Evolutionary conservation across 2,329 filamentous ascomycete genomes (phyloP), one percentile per base, ranked within the genome.

Genomic region (Xylariaceae sp.): DNA sequence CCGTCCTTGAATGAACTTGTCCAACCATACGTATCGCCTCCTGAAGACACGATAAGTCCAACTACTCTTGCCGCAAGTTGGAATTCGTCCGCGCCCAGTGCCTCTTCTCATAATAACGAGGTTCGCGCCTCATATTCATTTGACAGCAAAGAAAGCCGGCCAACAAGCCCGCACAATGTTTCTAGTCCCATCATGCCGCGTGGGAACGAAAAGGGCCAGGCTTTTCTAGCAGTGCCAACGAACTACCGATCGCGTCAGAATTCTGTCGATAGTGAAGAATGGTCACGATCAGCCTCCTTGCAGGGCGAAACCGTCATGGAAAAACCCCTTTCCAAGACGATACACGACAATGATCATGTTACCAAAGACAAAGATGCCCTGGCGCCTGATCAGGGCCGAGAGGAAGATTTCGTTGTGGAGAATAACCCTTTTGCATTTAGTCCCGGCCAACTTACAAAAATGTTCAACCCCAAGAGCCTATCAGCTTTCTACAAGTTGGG

Each of bases 391-490:
- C 81, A 84, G 44, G 89, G 89, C 5, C 89, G 86, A 55, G 89
- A 92, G 71, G 79, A 76, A 15, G 89, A 93, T 63, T 96, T 95
- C 67, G 68, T 83, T 11, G 86, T 93, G 9, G 81, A 87, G 4
- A 80, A 91, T 71, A 96, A 94, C 71, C 88, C 88, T 0, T 96
- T 96, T 69, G 92, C 90, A 13, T 96, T 91, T 71, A 85, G 86
- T 1, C 89, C 89, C 2, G 92, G 92, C 11, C 87, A 95, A 70
- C 79, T 97, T 63, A 88, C 86, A 68, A 96, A 96, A 74, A 82
- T 96, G 76, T 85, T 93, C 62, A 94, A 95, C 71, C 92, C 92
- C 2, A 96, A 96, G 77, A 95, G 86, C 62, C 75, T 96, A 59
- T 79, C 87, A 10, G 92, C 92, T 0, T 96, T 93, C 67, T 89